Evolutionary conservation across 768 basidiomycete genomes (phyloP).

Genomic region (Glaciozyma antarctica): DNA sequence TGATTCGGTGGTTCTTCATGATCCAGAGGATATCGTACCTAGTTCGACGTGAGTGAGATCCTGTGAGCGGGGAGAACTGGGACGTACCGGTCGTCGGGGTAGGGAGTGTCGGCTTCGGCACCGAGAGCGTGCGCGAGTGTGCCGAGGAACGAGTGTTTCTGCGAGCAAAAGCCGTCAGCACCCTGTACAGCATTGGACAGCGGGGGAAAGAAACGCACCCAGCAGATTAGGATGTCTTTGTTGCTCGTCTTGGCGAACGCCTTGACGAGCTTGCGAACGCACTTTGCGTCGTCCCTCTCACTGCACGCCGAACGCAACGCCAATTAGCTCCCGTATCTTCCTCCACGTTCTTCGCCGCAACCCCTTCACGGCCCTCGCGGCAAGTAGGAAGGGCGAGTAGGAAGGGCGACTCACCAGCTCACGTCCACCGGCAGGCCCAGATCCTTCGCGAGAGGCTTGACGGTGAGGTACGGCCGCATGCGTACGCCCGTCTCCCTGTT

Average conservation of each 20-base stretch:
- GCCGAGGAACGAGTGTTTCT: conserved; percentile 29
- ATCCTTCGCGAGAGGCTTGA: conserved; percentile 20
- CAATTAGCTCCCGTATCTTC: neutral
- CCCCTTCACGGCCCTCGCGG: neutral
- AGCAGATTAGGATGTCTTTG: conserved; percentile 25
- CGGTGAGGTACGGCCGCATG: conserved; percentile 24
- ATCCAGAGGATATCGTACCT: conserved; percentile 32
- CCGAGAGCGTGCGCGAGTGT: conserved; percentile 17
- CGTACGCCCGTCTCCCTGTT: conserved; percentile 12
- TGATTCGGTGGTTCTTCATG: conserved; percentile 3
- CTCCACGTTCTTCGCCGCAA: neutral
- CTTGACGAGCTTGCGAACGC: conserved; percentile 10
- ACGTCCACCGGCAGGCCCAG: conserved; percentile 23
- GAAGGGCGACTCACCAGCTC: conserved; percentile 4
- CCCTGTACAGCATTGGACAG: rapidly evolving
- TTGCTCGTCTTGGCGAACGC: conserved; percentile 12
- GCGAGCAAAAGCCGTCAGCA: neutral
- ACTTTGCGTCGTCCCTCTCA: conserved; percentile 24
- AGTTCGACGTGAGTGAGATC: neutral
- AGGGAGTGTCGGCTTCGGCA: neutral
- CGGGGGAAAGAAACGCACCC: conserved; percentile 6
- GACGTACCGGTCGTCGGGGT: conserved; percentile 25
- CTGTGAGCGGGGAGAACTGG: neutral
- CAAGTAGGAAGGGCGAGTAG: no score
- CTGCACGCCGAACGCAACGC: neutral